Evolutionary conservation across 2,329 filamentous ascomycete species (phyloP).

Genomic region (Phyllosticta citrichinensis): DNA sequence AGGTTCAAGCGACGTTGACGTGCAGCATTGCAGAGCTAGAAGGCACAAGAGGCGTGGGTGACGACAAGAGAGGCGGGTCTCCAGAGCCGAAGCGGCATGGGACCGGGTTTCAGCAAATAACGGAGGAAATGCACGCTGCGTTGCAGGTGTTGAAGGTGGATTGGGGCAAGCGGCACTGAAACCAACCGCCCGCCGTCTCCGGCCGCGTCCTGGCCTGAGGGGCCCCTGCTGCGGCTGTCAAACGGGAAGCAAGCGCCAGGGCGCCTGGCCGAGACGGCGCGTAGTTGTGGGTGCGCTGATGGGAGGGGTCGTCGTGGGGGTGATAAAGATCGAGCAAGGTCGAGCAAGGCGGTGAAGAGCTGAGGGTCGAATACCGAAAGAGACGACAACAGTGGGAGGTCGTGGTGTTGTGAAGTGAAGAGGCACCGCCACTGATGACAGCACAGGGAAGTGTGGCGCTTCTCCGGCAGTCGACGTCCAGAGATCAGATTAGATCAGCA

Average conservation of each 20-base stretch:
- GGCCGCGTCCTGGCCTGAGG: neutral
- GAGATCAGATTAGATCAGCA: neutral
- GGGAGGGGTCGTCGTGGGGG: no score
- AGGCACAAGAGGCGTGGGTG: neutral
- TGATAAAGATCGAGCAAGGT: no score
- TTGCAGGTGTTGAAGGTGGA: neutral
- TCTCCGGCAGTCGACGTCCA: neutral
- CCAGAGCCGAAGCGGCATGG: neutral
- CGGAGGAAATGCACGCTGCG: neutral
- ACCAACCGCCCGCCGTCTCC: neutral
- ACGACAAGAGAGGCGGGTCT: neutral
- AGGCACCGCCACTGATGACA: neutral
- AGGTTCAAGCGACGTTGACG: neutral
- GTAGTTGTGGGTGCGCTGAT: no score
- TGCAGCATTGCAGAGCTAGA: neutral
- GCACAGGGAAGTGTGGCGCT: neutral
- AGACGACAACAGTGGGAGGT: no score
- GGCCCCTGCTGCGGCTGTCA: neutral
- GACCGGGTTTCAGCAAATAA: neutral
- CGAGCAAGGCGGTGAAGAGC: no score
- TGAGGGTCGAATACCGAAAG: no score
- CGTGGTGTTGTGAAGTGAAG: no score
- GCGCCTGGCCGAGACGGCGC: neutral
- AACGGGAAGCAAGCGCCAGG: neutral
- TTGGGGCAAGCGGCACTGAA: neutral